phyloP scores from a whole-genome alignment of 495 filamentous ascomycete species.

The Eremomyces bilateralis region DNA sequence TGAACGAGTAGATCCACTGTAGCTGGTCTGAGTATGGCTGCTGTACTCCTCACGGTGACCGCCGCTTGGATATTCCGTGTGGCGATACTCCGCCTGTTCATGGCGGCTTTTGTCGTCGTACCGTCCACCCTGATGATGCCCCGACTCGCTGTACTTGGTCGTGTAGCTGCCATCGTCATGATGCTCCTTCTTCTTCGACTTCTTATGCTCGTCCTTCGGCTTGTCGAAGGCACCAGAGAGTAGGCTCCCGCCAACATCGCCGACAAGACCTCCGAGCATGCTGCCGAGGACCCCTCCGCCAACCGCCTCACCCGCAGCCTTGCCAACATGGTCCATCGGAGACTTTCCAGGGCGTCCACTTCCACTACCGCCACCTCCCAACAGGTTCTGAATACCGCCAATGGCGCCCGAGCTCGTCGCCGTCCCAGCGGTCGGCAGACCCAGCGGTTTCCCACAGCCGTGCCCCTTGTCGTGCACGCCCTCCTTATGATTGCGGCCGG shows the following conservation, averaged over 20 bases:
- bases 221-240: slow-evolving; percentile 17
- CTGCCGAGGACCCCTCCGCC: slow-evolving; percentile 22
- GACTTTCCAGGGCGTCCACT: slow-evolving; percentile 10
- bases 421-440: slow-evolving; percentile 25
- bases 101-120: slow-evolving; percentile 10
- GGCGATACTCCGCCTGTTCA: slow-evolving; percentile 24
- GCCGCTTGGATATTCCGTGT: slow-evolving; percentile 23
- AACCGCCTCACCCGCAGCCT: slow-evolving; percentile 16
- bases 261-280: slow-evolving; percentile 25
- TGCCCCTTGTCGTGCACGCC: slow-evolving; percentile 69
- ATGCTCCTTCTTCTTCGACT: slow-evolving; percentile 17
- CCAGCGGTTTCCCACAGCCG: slow-evolving; percentile 55
- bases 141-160: slow-evolving; percentile 23
- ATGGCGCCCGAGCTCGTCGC: slow-evolving; percentile 21
- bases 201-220: slow-evolving; percentile 23
- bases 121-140: slow-evolving; percentile 14
- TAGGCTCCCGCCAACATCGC: slow-evolving; percentile 14
- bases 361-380: slow-evolving; percentile 11
- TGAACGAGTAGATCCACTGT: too few species aligned
- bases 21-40: too few species aligned
- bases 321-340: slow-evolving; percentile 10
- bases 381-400: slow-evolving; percentile 7
- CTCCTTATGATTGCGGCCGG: slow-evolving; percentile 63
- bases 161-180: slow-evolving; percentile 22
- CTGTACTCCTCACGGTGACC: slow-evolving; percentile 25